phyloP scores from a whole-genome alignment of 225 moss, liverwort and hornwort species.

The Pseudoscleropodium purum region DNA sequence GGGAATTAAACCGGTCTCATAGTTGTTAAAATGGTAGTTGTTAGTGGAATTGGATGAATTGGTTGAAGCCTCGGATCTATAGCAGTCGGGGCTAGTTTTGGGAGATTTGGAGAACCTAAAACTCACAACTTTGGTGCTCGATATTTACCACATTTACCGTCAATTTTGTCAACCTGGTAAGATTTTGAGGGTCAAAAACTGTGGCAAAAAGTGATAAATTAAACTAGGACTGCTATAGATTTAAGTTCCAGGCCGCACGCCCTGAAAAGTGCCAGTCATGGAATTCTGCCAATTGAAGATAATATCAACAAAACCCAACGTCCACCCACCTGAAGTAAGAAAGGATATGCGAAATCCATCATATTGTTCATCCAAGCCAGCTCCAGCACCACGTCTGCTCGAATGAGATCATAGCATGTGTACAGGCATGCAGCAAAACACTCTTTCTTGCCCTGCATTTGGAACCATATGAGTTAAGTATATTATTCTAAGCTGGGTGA shows the following conservation, averaged over 20 bases:
- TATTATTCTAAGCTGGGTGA: not conserved
- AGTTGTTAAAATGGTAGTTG: not conserved
- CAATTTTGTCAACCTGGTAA: too few relatives aligned
- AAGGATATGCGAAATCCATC: conserved; percentile 80
- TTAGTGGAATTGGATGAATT: not conserved
- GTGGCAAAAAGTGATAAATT: not conserved
- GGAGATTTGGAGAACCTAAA: not conserved
- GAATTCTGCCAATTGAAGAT: not conserved
- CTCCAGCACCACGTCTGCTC: conserved; percentile 82
- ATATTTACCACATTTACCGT: not conserved
- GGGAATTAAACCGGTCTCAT: not conserved
- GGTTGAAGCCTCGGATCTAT: not conserved
- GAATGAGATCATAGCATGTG: conserved; percentile 87
- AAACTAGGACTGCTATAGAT: not conserved
- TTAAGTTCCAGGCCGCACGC: not conserved
- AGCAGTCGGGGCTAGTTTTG: not conserved
- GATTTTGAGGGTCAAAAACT: not conserved
- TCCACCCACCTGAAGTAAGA: conserved; percentile 54
- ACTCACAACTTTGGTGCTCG: not conserved
- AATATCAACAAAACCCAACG: not conserved
- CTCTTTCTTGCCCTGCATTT: conserved; percentile 77
- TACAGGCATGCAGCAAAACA: conserved; percentile 87
- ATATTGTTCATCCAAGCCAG: conserved; percentile 88
- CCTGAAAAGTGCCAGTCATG: not conserved
- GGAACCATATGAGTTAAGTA: not conserved